Evolutionary conservation across 2,329 filamentous ascomycete genomes (phyloP).

Genomic region (Fusarium sp.): DNA sequence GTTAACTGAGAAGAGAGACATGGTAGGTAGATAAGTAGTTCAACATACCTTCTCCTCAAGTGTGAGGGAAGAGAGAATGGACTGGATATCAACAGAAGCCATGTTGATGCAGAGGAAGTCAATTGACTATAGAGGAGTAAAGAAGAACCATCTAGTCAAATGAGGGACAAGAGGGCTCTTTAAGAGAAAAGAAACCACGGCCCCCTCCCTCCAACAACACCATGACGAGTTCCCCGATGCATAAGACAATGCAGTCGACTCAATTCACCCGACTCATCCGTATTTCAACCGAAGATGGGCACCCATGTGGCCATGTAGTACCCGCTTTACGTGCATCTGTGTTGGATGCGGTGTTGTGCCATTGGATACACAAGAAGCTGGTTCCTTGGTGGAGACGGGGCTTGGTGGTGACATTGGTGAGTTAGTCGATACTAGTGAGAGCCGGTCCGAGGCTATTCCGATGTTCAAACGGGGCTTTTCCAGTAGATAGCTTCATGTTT

Average conservation of each 20-base stretch:
- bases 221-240: conserved; percentile 18
- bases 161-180: conserved; percentile 34
- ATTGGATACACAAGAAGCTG: conserved; percentile 30
- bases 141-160: conserved; percentile 21
- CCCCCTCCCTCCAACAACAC: conserved; percentile 19
- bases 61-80: conserved; percentile 48
- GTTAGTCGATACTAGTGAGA: conserved; percentile 5
- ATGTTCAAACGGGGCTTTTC: conserved; percentile 33
- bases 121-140: conserved; percentile 20
- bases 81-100: conserved; percentile 46
- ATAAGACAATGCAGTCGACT: conserved; percentile 12
- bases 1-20: background rate
- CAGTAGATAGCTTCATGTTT: background rate
- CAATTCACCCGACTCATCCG: conserved; percentile 29
- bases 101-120: conserved; percentile 31
- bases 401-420: background rate
- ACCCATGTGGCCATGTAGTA: conserved; percentile 40
- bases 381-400: conserved; percentile 25
- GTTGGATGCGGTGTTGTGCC: conserved; percentile 36
- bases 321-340: conserved; percentile 38
- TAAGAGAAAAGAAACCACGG: conserved; percentile 31
- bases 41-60: conserved; percentile 50
- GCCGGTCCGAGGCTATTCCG: conserved; percentile 32
- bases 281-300: conserved; percentile 34
- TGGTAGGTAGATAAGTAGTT: background rate